These are phyloP conservation scores for Geotrichum histeridarum DNA, from an alignment of 1,139 yeast species.

Conservation along the genomic window DNA sequence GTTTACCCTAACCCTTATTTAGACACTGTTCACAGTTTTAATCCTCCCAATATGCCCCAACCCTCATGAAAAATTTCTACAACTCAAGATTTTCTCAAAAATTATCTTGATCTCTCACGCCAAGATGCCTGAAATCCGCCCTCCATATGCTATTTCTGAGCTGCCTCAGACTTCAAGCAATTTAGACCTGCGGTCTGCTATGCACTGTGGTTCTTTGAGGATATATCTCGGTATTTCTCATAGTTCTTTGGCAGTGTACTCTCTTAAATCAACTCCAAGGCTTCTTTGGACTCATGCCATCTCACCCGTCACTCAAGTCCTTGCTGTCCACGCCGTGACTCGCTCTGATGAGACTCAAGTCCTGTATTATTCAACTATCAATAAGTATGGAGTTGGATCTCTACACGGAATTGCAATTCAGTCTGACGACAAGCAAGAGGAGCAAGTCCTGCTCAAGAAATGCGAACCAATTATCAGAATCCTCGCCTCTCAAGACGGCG, in stretches of 20 bases:
- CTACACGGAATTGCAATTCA: constrained; percentile 14
- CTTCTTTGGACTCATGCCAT: constrained; percentile 68
- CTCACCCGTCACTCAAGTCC: constrained; percentile 54
- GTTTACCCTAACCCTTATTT: constrained; percentile 1
- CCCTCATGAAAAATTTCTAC: constrained; percentile 13
- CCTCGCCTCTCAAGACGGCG: constrained; percentile 19
- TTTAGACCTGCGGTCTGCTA: constrained; percentile 19
- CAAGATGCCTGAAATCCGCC: constrained; percentile 35
- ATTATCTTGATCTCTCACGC: neutral
- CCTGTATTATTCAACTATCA: constrained; percentile 16
- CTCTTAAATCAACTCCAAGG: constrained; percentile 76
- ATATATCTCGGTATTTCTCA: constrained; percentile 64
- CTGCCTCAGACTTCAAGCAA: constrained; percentile 29
- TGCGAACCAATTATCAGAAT: constrained; percentile 21
- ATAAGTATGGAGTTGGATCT: constrained; percentile 16
- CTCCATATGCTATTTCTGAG: constrained; percentile 34
- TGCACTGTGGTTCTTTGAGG: constrained; percentile 20
- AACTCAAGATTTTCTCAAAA: neutral
- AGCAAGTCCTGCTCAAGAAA: constrained; percentile 16
- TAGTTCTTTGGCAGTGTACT: constrained; percentile 65
- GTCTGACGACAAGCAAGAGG: constrained; percentile 18
- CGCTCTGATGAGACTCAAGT: constrained; percentile 7
- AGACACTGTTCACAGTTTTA: neutral
- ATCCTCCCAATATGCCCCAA: constrained; percentile 8
- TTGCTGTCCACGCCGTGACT: constrained; percentile 29